Conservation (phyloP, 352 stramenopile genomes). For the Phytophthora cryptogea region DNA sequence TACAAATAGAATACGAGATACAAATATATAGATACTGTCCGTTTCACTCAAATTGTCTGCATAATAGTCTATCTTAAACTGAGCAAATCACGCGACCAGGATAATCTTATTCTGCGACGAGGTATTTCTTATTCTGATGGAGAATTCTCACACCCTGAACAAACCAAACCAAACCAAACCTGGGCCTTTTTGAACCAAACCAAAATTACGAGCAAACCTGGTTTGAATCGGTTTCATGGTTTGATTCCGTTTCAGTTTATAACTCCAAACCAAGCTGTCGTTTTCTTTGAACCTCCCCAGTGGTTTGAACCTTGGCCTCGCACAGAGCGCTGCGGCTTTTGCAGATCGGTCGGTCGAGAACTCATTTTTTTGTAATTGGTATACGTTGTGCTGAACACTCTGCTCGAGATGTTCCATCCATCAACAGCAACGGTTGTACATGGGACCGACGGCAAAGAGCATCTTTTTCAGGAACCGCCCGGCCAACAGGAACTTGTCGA, state of each 20-base stretch:
- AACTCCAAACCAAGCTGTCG: neutral
- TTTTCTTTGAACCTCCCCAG: neutral
- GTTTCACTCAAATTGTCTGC: too few relatives aligned
- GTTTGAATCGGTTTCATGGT: neutral
- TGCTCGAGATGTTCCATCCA: neutral
- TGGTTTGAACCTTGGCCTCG: neutral
- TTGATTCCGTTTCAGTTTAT: neutral
- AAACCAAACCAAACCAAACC: conserved; percentile 1
- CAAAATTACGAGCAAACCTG: neutral
- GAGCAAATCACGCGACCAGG: too few relatives aligned
- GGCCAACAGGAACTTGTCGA: neutral
- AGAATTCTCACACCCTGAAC: neutral
- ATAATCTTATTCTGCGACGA: too few relatives aligned
- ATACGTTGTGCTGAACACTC: neutral
- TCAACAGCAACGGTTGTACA: neutral
- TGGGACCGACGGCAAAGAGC: neutral
- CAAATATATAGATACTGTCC: too few relatives aligned
- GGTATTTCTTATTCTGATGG: too few relatives aligned
- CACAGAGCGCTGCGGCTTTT: neutral
- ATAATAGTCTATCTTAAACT: too few relatives aligned
- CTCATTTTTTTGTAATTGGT: neutral
- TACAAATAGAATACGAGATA: too few relatives aligned
- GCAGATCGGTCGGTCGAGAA: neutral
- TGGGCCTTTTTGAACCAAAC: neutral
- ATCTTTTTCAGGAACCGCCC: neutral